Evolutionary conservation across 768 basidiomycete genomes (phyloP), one percentile per base, ranked within the genome.

Genomic region (Xanthoconium stramineum): DNA sequence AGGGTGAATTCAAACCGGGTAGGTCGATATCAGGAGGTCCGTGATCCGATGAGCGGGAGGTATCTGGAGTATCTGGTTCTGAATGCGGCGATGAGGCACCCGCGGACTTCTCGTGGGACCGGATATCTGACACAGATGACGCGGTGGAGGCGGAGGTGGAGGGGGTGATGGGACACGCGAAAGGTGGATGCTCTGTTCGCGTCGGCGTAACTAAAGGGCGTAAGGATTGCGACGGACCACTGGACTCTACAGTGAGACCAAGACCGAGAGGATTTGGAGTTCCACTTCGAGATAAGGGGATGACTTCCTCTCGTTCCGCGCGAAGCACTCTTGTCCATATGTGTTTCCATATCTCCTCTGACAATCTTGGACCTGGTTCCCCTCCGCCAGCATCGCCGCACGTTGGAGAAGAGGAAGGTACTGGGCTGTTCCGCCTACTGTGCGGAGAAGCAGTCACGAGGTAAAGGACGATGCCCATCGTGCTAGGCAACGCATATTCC

Each of bases 401-500:
- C 29, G 38, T 54, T 44, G 47, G 57, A 39, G 60, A 58, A 51
- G 62, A 54, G 43, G 52, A 59, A 51, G 67, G 63, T 36, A 59
- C 36, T 2, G 66, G 56, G 35, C 55, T 55, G 40, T 51, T 56
- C 32, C 53, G 60, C 15, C 51, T 54, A 42, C 50, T 60, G 51
- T 64, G 70, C 6, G 65, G 46, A 46, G 73, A 60, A 19, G 75
- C 64, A 38, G 76, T 76, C 43, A 91, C 81, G 45, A 98, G 83
- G 71, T 94, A 98, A 2, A 98, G 78, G 42, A 91, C 77, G 46
- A 98, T 73, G 6, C 95, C 95, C 14, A 82, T 72, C 0, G 90
- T 91, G 61, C 88, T 92, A 2, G 95, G 95, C 17, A 98, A 76
- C 3, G 91, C 90, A 65, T 94, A 98, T 72, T 98, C 95, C 71